Base-by-base conservation (phyloP, 148 eudicot genomes). In the Fagopyrum esculentum region DNA sequence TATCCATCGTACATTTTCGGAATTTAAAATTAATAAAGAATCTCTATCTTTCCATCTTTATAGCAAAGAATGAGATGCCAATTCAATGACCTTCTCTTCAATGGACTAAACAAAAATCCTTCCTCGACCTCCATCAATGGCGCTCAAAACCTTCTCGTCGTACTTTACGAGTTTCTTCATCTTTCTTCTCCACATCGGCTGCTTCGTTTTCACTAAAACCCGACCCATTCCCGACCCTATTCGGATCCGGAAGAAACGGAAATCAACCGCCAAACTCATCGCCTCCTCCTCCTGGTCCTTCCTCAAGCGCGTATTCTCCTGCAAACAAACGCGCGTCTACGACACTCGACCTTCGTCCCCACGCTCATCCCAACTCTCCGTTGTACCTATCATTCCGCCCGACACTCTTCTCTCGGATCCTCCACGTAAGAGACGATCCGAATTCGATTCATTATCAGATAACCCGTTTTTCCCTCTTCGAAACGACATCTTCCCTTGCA, bases 401-500 rank as follows among this genome's bases (percentile, higher is more conserved):
- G 52, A 55, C 60, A 57, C 87, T 26, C 16, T 63, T 9, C 45
- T 30, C 6, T 63, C 69, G 16, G 45, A 63, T 29, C 69, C 69
- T 63, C 69, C 45, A 16, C 43, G 69, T 0, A 30, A 61, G 69
- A 4, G 69, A 9, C 71, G 71, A 43, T 40, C 71, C 71, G 71
- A 66, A 66, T 66, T 19, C 71, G 71, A 66, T 49, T 49, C 52
- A 17, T 4, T 66, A 4, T 66, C 71, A 1, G 71, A 66, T 13
- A 66, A 66, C 71, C 71, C 71, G 71, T 66, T 66, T 2, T 15
- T 66, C 71, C 71, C 71, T 45, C 71, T 66, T 46, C 71, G 71
- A 0, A 89, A 91, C 74, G 88, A 89, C 40, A 89, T 93, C 49
- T 85, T 80, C 74, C 98, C 98, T 0, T 93, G 98, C 77, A 80